phyloP scores from a whole-genome alignment of 768 basidiomycete species.

The Tulasnella sp. region DNA sequence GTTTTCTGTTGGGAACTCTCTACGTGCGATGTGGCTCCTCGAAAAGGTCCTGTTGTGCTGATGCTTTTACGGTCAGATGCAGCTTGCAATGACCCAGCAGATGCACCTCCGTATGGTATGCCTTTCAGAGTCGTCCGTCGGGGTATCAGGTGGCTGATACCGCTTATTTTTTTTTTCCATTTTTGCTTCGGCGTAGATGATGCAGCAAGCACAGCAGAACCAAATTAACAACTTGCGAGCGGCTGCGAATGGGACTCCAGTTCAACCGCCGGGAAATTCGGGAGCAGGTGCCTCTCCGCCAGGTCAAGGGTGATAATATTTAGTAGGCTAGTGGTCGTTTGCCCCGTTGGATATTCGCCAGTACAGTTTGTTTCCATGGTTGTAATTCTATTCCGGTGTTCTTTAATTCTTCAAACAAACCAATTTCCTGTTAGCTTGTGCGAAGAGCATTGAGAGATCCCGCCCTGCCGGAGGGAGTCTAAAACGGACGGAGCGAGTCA shows the following conservation, averaged over 20 bases:
- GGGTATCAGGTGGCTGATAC: not conserved
- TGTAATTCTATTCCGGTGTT: too few relatives aligned
- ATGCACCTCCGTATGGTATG: not conserved
- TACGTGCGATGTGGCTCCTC: too few relatives aligned
- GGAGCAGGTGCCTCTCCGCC: too few relatives aligned
- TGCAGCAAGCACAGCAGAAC: not conserved
- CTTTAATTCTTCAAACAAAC: too few relatives aligned
- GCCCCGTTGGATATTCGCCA: too few relatives aligned
- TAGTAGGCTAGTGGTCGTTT: too few relatives aligned
- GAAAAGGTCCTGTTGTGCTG: not conserved
- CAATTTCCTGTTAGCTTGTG: too few relatives aligned
- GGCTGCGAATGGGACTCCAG: not conserved
- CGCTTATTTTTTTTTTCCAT: not conserved
- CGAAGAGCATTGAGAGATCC: too few relatives aligned
- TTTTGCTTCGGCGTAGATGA: conserved; percentile 1
- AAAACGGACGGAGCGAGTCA: too few relatives aligned
- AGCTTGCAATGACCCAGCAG: not conserved
- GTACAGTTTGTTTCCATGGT: too few relatives aligned
- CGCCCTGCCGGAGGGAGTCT: too few relatives aligned
- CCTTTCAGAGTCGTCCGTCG: not conserved
- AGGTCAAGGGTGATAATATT: too few relatives aligned
- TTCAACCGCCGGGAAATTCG: not conserved
- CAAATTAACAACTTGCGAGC: not conserved
- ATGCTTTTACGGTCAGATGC: not conserved
- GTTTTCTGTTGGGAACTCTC: not conserved